Percentiles rank a stretch among this genome's conserved stretches.
Conservation (phyloP, 306 rosid genomes). For the Vigna reflexopilosa region DNA sequence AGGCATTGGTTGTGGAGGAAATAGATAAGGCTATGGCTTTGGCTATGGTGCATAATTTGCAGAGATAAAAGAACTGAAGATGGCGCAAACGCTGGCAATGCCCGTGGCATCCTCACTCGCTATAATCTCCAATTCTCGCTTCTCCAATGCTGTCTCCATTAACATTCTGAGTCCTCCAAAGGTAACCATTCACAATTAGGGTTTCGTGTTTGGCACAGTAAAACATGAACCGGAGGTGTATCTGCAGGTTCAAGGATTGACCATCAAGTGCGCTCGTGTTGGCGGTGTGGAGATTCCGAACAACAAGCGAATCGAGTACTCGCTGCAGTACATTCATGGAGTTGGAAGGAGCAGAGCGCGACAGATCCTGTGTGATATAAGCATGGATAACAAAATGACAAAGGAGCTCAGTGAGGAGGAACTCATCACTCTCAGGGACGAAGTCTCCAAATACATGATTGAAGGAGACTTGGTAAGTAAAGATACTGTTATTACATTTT, state of each 20-base stretch:
- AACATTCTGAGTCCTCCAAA: slow-evolving; percentile 47
- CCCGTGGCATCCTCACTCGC: slow-evolving; percentile 79
- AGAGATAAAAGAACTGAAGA: slow-evolving; percentile 35
- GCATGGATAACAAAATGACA: slow-evolving; percentile 82
- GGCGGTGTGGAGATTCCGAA: slow-evolving; percentile 94
- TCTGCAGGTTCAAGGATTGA: slow-evolving; percentile 52
- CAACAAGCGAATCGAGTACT: slow-evolving; percentile 82
- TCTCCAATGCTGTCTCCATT: slow-evolving; percentile 57
- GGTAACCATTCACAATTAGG: slow-evolving; percentile 49
- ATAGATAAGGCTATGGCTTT: slow-evolving; percentile 34
- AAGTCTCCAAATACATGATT: slow-evolving; percentile 82
- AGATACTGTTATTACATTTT: neutral
- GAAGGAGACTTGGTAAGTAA: slow-evolving; percentile 85
- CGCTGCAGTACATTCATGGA: slow-evolving; percentile 92
- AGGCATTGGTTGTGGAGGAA: neutral
- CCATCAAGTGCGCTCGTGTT: slow-evolving; percentile 76
- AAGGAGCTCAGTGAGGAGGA: slow-evolving; percentile 85
- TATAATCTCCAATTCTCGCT: slow-evolving; percentile 48
- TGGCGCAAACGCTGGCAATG: slow-evolving; percentile 82
- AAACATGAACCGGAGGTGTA: slow-evolving; percentile 6
- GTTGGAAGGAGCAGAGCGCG: slow-evolving; percentile 78
- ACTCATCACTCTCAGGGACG: slow-evolving; percentile 75
- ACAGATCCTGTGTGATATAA: slow-evolving; percentile 68
- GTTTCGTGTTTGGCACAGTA: neutral
- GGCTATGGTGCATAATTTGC: slow-evolving; percentile 7